A percentile compares a stretch with the other conserved stretches of the same genome.
Evolutionary conservation across 305 asterid species (phyloP).

Genomic region (Fraxinus angustifolia): DNA sequence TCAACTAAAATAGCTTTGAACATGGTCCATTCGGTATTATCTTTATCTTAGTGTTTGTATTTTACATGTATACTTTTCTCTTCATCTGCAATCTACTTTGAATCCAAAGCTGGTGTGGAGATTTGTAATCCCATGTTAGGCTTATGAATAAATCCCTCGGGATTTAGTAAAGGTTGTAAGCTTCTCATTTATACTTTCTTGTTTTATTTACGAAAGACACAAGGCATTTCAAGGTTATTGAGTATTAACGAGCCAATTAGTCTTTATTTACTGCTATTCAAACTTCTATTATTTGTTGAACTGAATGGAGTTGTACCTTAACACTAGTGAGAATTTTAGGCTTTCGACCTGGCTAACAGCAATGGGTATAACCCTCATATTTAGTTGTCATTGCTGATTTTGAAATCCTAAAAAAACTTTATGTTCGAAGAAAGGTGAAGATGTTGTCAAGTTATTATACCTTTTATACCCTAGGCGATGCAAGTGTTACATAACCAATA

Average conservation of each 20-base stretch:
- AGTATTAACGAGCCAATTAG: neutral
- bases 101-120: constrained; percentile 6
- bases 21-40: neutral
- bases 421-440: neutral
- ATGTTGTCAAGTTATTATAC: neutral
- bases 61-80: constrained; percentile 12
- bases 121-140: neutral
- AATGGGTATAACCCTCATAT: neutral
- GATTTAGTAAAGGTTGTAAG: constrained; percentile 44
- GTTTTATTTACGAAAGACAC: neutral
- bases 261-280: neutral
- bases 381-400: neutral
- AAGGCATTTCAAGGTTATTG: neutral
- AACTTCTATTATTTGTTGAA: neutral
- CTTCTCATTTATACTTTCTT: neutral
- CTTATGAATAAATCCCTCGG: constrained; percentile 37
- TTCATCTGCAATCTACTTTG: neutral
- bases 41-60: constrained; percentile 29
- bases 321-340: neutral
- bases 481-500: neutral
- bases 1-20: constrained; percentile 35
- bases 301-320: neutral
- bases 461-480: neutral
- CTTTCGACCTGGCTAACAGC: neutral
- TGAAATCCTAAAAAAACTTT: neutral